Base-by-base conservation (phyloP, 345 rosid species). In the Boechera retrofracta region DNA sequence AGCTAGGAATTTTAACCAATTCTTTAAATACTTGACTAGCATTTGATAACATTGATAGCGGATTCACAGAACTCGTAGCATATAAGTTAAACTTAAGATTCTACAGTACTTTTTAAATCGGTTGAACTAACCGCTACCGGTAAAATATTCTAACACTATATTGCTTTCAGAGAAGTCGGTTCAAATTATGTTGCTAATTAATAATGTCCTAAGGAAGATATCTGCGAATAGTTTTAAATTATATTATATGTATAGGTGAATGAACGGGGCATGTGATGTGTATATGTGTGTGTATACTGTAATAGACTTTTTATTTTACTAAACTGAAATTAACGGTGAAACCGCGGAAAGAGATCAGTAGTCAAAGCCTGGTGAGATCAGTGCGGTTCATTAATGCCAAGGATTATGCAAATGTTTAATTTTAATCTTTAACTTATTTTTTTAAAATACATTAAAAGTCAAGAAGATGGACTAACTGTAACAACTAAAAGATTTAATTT, bases 401-500 rank as follows among this genome's bases (percentile, higher is more conserved):
- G 1, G 33, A 39, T 58, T 59, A 39, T 52, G 52, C 62, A 68
- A 76, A 67, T 38, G 31, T 1, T n/a, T 28, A 5, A 6, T 52
- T 33, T 15, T 15, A 45, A 55, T 10, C 29, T 67, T 35, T 49
- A 33, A n/a, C 5, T 18, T 29, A 5, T 13, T n/a, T 31, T n/a
- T 52, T 24, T 7, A 11, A 21, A 21, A 15, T 13, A 21, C 36
- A 18, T 59, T 5, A 24, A 54, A 77, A 70, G 80, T 77, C 75
- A 63, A 69, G 32, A 54, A 77, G 51, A 69, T 54, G 51, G 65
- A 70, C 51, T 69, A 69, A 61, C 29, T 42, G 10, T 11, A 48
- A 69, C 69, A 31, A 64, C 68, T 12, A 21, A 13, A 67, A 4
- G 41, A 67, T 59, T 21, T 44, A 69, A 39, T 45, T 32, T 33